Conservation (phyloP, 495 filamentous ascomycete species). For the Halenospora varia region DNA sequence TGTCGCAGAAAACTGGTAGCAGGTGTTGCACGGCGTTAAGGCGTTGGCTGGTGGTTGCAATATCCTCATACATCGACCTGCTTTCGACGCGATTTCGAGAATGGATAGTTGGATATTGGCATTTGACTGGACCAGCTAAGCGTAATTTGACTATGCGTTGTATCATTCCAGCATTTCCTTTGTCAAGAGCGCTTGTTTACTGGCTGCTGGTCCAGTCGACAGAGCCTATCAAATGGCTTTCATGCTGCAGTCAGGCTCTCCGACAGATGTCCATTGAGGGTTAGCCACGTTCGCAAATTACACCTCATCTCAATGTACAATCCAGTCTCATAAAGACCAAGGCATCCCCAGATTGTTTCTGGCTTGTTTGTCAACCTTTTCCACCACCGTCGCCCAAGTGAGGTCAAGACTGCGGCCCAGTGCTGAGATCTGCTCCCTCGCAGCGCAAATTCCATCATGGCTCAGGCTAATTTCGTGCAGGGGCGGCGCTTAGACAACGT, state of each 20-base stretch:
- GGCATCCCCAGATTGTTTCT: slow-evolving; percentile 10
- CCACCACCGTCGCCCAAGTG: slow-evolving; percentile 2
- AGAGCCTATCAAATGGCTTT: slow-evolving; percentile 25
- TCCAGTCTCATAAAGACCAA: slow-evolving; percentile 21
- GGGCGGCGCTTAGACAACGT: slow-evolving; percentile 18
- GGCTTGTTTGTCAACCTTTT: slow-evolving; percentile 4
- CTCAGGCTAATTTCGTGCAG: slow-evolving; percentile 6
- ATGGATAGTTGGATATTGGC: slow-evolving; percentile 22
- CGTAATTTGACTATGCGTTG: slow-evolving; percentile 27
- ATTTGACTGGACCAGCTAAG: slow-evolving; percentile 29
- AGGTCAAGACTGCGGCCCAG: neutral
- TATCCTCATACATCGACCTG: slow-evolving; percentile 18
- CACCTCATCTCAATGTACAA: slow-evolving; percentile 20
- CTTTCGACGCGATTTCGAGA: slow-evolving; percentile 17
- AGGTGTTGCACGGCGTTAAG: slow-evolving; percentile 21
- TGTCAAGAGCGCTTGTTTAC: slow-evolving; percentile 26
- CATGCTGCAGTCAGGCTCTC: slow-evolving; percentile 25
- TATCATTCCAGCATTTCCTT: slow-evolving; percentile 27
- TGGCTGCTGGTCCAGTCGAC: slow-evolving; percentile 17
- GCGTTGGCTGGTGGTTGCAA: slow-evolving; percentile 19
- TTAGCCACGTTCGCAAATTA: slow-evolving; percentile 27
- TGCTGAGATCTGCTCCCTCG: slow-evolving; percentile 9
- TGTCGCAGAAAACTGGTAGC: slow-evolving; percentile 1
- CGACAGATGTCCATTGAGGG: slow-evolving; percentile 23
- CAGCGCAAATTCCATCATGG: slow-evolving; percentile 15